Conservation (phyloP, 352 stramenopile genomes). For the Phytophthora constricta region DNA sequence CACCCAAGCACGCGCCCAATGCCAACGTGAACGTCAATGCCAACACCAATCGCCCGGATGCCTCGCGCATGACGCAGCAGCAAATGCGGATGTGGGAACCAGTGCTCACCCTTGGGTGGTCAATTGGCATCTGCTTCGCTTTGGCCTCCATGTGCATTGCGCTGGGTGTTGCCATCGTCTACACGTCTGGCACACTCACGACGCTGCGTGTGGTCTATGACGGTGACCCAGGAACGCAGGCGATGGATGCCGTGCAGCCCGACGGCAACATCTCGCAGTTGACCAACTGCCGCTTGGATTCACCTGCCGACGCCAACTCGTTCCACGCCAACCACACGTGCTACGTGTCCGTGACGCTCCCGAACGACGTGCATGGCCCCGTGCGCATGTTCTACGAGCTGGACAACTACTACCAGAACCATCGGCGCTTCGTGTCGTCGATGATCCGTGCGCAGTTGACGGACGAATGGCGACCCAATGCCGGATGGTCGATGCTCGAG, state of each 20-base stretch:
- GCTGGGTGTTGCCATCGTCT: slow-evolving; percentile 57
- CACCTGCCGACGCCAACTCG: slow-evolving; percentile 50
- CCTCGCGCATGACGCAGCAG: slow-evolving; percentile 67
- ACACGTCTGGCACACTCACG: slow-evolving; percentile 56
- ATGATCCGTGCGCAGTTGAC: slow-evolving; percentile 70
- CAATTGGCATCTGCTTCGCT: slow-evolving; percentile 60
- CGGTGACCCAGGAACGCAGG: slow-evolving; percentile 21
- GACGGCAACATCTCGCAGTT: slow-evolving; percentile 47
- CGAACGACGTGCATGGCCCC: slow-evolving; percentile 42
- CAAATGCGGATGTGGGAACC: slow-evolving; percentile 77
- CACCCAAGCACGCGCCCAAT: slow-evolving; percentile 10
- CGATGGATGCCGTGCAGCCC: slow-evolving; percentile 27
- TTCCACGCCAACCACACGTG: slow-evolving; percentile 82
- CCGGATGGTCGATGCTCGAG: slow-evolving; percentile 35
- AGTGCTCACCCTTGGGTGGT: slow-evolving; percentile 73
- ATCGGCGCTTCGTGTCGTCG: slow-evolving; percentile 79
- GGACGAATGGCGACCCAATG: slow-evolving; percentile 54
- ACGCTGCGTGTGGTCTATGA: slow-evolving; percentile 75
- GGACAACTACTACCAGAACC: slow-evolving; percentile 70
- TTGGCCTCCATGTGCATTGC: slow-evolving; percentile 48
- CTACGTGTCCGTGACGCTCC: slow-evolving; percentile 65
- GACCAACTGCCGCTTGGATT: slow-evolving; percentile 60
- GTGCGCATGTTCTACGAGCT: slow-evolving; percentile 75
- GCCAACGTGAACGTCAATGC: slow-evolving; percentile 38
- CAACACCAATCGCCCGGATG: slow-evolving; percentile 57